These are phyloP conservation scores for Phialophora tarda DNA, from an alignment of 2,329 filamentous ascomycete species.

Conservation along the genomic window DNA sequence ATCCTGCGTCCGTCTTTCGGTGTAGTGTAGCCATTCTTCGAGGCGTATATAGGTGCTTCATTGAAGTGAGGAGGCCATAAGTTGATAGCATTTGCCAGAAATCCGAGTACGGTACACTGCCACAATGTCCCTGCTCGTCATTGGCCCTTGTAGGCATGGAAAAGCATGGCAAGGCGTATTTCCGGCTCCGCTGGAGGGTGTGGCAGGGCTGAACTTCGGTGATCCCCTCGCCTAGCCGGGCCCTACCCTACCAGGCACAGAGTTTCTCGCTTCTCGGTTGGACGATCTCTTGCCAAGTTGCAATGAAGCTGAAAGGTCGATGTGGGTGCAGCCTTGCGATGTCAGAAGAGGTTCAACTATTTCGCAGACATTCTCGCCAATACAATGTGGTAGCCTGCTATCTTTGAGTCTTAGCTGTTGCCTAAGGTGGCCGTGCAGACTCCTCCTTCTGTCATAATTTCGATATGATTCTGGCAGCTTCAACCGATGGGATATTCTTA, in stretches of 20 bases:
- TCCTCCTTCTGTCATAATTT: neutral
- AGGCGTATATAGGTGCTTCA: neutral
- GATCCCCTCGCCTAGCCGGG: neutral
- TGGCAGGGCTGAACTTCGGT: neutral
- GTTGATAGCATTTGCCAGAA: neutral
- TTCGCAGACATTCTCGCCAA: neutral
- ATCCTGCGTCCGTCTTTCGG: neutral
- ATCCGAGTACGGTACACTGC: slow-evolving; percentile 13
- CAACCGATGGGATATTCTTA: neutral
- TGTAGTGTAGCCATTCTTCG: neutral
- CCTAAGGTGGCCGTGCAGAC: neutral
- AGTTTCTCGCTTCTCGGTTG: slow-evolving; percentile 11
- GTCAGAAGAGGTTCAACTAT: neutral
- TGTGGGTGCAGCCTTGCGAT: neutral
- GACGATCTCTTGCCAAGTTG: neutral
- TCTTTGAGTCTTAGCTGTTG: neutral
- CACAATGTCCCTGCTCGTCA: neutral
- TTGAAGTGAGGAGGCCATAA: neutral
- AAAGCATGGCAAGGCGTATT: slow-evolving; percentile 17
- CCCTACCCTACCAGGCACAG: slow-evolving; percentile 18
- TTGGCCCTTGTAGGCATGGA: neutral
- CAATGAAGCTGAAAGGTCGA: neutral
- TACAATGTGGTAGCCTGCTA: neutral
- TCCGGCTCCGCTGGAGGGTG: neutral
- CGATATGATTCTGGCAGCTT: neutral